A percentile compares a stretch with the other conserved stretches of the same genome.
Evolutionary conservation across 257 asterid species (phyloP).

Genomic region (Fraxinus pennsylvanica): DNA sequence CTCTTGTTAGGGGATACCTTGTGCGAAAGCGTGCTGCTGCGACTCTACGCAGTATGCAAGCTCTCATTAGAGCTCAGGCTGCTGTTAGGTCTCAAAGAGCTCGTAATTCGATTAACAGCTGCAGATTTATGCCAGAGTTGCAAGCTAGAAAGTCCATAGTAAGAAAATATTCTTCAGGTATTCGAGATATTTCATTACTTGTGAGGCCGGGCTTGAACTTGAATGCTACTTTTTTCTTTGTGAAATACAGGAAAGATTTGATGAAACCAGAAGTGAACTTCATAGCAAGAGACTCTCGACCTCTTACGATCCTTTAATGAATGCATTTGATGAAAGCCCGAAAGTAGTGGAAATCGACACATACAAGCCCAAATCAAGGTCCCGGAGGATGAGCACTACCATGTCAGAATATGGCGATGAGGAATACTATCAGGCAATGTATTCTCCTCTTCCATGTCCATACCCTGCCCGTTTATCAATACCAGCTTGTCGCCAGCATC

Average conservation of each 20-base stretch:
- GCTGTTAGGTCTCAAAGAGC: slow-evolving; percentile 46
- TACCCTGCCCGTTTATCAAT: slow-evolving; percentile 47
- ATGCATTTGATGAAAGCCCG: slow-evolving; percentile 45
- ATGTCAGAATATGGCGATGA: slow-evolving; percentile 46
- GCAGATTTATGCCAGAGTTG: slow-evolving; percentile 30
- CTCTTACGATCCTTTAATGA: slow-evolving; percentile 29
- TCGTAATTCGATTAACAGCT: slow-evolving; percentile 36
- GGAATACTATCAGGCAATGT: slow-evolving; percentile 32
- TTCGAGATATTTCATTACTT: background rate
- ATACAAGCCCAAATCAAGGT: slow-evolving; percentile 43
- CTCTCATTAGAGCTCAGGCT: slow-evolving; percentile 54
- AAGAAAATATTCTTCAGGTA: slow-evolving; percentile 16
- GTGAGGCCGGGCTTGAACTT: background rate
- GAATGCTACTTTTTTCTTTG: background rate
- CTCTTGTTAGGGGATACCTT: slow-evolving; percentile 52
- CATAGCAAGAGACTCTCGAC: slow-evolving; percentile 45
- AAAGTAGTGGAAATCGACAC: slow-evolving; percentile 59
- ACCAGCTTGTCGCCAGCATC: slow-evolving; percentile 53
- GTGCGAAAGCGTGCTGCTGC: slow-evolving; percentile 59
- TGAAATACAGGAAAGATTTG: slow-evolving; percentile 43
- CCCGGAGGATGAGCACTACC: slow-evolving; percentile 37
- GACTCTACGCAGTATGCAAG: slow-evolving; percentile 55
- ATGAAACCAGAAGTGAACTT: slow-evolving; percentile 45
- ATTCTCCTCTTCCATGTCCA: slow-evolving; percentile 40
- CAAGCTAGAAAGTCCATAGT: slow-evolving; percentile 48